These are phyloP conservation scores for Lactarius akahatsu DNA, from an alignment of 768 basidiomycete species.

Conservation along the genomic window DNA sequence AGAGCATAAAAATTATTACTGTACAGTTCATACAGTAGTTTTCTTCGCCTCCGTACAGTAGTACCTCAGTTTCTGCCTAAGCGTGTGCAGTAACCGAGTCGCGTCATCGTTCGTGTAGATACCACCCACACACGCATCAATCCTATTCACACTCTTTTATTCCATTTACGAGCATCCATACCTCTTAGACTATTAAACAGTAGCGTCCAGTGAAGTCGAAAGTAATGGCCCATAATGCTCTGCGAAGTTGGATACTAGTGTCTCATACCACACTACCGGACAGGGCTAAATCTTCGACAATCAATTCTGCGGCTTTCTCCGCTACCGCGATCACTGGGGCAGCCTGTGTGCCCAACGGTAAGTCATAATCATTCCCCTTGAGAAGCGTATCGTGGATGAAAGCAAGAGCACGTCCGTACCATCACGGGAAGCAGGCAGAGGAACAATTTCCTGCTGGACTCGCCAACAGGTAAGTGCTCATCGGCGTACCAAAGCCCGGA, in stretches of 20 bases:
- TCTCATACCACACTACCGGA: background rate
- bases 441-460: background rate
- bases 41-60: too few species aligned
- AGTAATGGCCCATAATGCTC: too few species aligned
- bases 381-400: background rate
- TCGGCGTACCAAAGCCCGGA: background rate
- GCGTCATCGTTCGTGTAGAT: too few species aligned
- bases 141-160: too few species aligned
- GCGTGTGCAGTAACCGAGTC: too few species aligned
- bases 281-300: constrained; percentile 29
- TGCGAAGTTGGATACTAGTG: background rate
- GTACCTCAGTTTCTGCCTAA: too few species aligned
- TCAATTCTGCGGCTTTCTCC: constrained; percentile 37
- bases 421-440: background rate
- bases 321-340: constrained; percentile 34
- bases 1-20: too few species aligned
- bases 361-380: background rate
- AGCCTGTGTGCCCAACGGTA: constrained; percentile 28
- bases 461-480: background rate
- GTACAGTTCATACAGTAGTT: too few species aligned
- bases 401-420: background rate
- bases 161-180: too few species aligned
- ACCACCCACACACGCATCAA: too few species aligned
- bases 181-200: too few species aligned
- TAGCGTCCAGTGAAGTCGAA: too few species aligned